Conservation (phyloP, 2,329 filamentous ascomycete genomes). For the Claviceps purpurea region DNA sequence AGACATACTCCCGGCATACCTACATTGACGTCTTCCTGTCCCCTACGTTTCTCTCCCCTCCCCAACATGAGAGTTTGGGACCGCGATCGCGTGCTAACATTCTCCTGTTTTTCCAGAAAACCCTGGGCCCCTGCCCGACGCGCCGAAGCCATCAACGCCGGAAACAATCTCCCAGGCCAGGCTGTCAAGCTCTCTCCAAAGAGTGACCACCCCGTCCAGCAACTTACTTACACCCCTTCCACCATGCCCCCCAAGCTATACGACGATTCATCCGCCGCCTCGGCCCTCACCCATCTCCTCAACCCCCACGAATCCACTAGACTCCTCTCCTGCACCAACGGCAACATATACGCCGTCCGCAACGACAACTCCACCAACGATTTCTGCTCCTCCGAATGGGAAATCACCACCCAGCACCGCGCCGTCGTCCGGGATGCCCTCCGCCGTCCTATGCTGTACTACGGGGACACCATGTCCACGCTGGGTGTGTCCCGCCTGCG, state of each 20-base stretch:
- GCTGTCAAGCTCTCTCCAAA: too few species aligned
- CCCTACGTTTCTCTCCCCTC: too few species aligned
- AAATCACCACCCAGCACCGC: slow-evolving; percentile 6
- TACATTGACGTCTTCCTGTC: too few species aligned
- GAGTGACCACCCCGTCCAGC: too few species aligned
- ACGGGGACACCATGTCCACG: slow-evolving; percentile 17
- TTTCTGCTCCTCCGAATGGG: slow-evolving; percentile 14
- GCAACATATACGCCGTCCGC: slow-evolving; percentile 19
- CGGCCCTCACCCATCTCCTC: slow-evolving; percentile 11
- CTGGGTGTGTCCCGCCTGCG: slow-evolving; percentile 19
- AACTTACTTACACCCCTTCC: too few species aligned
- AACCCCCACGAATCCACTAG: slow-evolving; percentile 9
- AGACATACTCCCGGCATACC: too few species aligned
- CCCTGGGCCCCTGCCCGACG: too few species aligned
- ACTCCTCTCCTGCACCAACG: slow-evolving; percentile 19
- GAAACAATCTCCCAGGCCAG: too few species aligned
- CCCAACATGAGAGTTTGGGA: too few species aligned
- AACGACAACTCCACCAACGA: slow-evolving; percentile 9
- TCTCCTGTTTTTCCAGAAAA: too few species aligned
- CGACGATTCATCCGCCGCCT: slow-evolving; percentile 9
- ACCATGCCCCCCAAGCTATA: slow-evolving; percentile 6
- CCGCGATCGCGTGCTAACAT: too few species aligned
- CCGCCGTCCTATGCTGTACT: slow-evolving; percentile 19
- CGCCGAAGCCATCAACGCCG: too few species aligned
- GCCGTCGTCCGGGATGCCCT: slow-evolving; percentile 12